Conservation (phyloP, 202 grass and related monocot genomes). For the Dendrocalamus latiflorus region DNA sequence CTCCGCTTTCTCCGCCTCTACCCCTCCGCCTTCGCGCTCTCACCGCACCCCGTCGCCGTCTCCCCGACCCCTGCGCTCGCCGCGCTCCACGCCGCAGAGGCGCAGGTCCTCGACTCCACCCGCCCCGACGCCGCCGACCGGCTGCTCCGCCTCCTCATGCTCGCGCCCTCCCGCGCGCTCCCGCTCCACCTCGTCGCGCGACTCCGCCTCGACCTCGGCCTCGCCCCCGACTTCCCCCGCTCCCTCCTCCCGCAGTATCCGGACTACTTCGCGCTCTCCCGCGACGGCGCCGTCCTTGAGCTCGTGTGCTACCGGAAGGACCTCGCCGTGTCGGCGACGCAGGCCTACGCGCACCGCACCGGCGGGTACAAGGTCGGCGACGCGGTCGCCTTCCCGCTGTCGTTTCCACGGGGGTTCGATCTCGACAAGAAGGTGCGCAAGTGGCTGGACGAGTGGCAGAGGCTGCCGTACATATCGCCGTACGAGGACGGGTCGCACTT, state of each 20-base stretch:
- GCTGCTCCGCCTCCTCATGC: conserved; percentile 82
- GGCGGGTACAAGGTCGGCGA: conserved; percentile 72
- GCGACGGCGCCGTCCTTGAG: conserved; percentile 49
- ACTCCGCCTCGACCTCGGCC: conserved; percentile 77
- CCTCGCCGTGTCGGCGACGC: conserved; percentile 63
- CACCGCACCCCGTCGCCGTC: conserved; percentile 39
- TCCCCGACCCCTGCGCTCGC: conserved; percentile 45
- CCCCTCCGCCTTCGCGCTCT: conserved; percentile 55
- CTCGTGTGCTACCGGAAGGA: conserved; percentile 83
- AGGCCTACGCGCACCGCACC: conserved; percentile 62
- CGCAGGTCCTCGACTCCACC: conserved; percentile 33
- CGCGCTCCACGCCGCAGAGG: conserved; percentile 46
- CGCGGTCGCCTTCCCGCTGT: conserved; percentile 62
- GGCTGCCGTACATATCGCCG: conserved; percentile 69
- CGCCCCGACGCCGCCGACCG: conserved; percentile 55
- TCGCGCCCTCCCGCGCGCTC: conserved; percentile 54
- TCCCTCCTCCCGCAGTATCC: conserved; percentile 72
- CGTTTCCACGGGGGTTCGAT: conserved; percentile 59
- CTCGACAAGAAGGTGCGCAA: conserved; percentile 79
- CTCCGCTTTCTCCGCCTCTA: conserved; percentile 75
- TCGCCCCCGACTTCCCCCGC: conserved; percentile 58
- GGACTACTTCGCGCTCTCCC: conserved; percentile 79
- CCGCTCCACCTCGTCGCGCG: conserved; percentile 64
- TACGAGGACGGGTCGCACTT: conserved; percentile 71
- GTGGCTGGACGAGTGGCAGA: conserved; percentile 90